Evolutionary conservation across 1,284 basidiomycete species (phyloP).

Genomic region (Ceratobasidium sp.): DNA sequence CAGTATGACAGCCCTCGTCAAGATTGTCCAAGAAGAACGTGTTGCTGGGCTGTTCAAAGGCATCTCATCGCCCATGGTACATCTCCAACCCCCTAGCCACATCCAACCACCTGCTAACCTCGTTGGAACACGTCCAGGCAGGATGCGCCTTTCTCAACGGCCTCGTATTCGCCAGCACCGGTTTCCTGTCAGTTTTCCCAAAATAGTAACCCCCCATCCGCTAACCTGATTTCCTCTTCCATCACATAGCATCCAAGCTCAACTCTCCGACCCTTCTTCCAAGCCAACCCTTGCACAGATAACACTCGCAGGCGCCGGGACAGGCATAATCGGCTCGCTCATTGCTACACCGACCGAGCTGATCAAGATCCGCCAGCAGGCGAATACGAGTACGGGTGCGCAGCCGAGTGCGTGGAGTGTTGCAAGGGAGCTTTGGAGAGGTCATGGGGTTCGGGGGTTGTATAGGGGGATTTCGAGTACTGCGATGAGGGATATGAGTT

Average conservation of each 20-base stretch:
- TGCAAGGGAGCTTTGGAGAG: constrained; percentile 66
- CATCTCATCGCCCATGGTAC: constrained; percentile 76
- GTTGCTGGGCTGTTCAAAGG: constrained; percentile 78
- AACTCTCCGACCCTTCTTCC: constrained; percentile 63
- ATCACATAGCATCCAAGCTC: constrained; percentile 63
- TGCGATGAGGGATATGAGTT: constrained; percentile 79
- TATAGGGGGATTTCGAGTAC: constrained; percentile 83
- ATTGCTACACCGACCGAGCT: constrained; percentile 86
- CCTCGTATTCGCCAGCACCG: constrained; percentile 79
- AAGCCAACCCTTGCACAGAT: constrained; percentile 76
- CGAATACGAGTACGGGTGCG: constrained; percentile 61
- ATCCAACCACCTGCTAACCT: background rate
- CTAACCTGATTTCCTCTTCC: constrained; percentile 9
- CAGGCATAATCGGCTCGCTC: constrained; percentile 81
- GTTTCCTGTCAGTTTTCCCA: constrained; percentile 61
- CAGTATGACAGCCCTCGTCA: constrained; percentile 71
- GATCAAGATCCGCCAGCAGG: constrained; percentile 87
- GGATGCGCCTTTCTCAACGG: constrained; percentile 80
- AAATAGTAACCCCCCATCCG: background rate
- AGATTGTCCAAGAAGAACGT: constrained; percentile 76
- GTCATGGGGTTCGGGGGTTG: constrained; percentile 74
- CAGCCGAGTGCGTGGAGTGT: constrained; percentile 65
- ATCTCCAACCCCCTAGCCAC: constrained; percentile 50
- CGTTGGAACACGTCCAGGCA: constrained; percentile 61
- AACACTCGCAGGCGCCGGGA: constrained; percentile 79